Conservation (phyloP, 1,284 basidiomycete genomes). For the Singerocomus inundabilis region DNA sequence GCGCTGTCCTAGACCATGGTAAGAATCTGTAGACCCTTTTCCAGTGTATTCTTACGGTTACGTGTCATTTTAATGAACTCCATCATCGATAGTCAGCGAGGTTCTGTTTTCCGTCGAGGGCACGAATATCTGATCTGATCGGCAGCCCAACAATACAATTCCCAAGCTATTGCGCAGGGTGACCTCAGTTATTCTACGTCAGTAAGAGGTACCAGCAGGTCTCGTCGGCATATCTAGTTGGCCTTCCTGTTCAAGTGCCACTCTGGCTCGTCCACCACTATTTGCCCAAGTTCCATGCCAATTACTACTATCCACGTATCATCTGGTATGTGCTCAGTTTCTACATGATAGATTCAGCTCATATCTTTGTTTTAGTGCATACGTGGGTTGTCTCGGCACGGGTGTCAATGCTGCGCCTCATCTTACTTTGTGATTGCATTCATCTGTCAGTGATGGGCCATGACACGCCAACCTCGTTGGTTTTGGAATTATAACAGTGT, state of each 20-base stretch:
- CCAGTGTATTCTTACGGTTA: background rate
- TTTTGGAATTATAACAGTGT: conserved; percentile 52
- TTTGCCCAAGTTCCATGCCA: conserved; percentile 40
- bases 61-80: conserved; percentile 52
- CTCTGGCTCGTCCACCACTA: conserved; percentile 54
- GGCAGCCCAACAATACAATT: conserved; percentile 57
- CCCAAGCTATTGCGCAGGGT: conserved; percentile 64
- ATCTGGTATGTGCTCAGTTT: conserved; percentile 34
- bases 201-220: conserved; percentile 59
- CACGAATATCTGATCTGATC: conserved; percentile 63
- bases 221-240: conserved; percentile 54
- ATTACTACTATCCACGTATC: conserved; percentile 46
- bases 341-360: background rate
- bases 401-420: conserved; percentile 47
- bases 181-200: conserved; percentile 58
- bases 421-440: conserved; percentile 47
- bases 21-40: conserved; percentile 12
- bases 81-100: conserved; percentile 52
- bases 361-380: conserved; percentile 19
- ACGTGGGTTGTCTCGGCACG: conserved; percentile 40
- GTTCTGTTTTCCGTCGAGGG: conserved; percentile 48
- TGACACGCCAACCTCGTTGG: conserved; percentile 56
- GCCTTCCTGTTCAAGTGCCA: conserved; percentile 51
- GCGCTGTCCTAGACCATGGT: conserved; percentile 54
- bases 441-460: conserved; percentile 56